These are phyloP conservation scores for Trichoderma hamatum DNA, from an alignment of 2,329 filamentous ascomycete species.

Conservation along the genomic window DNA sequence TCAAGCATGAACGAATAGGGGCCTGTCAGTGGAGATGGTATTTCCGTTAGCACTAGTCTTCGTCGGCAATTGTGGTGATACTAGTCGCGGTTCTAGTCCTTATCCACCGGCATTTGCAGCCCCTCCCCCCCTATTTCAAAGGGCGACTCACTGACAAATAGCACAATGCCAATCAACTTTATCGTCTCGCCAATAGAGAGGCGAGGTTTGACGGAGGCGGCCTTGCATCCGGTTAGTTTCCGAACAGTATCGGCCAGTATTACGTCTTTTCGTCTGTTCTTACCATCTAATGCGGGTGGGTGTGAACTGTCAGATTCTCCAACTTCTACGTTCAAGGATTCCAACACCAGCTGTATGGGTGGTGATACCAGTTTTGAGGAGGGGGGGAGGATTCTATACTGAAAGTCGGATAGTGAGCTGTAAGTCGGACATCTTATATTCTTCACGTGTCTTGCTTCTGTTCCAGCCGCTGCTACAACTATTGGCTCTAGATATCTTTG, in stretches of 20 bases:
- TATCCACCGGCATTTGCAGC: background rate
- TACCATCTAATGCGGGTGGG: background rate
- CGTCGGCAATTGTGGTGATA: background rate
- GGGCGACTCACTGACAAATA: constrained; percentile 28
- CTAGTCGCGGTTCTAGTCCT: background rate
- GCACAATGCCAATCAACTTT: constrained; percentile 25
- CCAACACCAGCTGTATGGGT: background rate
- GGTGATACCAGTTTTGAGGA: background rate
- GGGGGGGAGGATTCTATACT: background rate
- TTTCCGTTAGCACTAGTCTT: background rate
- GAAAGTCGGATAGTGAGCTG: background rate
- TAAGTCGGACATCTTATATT: background rate
- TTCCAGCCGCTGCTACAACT: background rate
- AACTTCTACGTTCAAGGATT: background rate
- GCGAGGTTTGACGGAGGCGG: constrained; percentile 28
- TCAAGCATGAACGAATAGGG: constrained; percentile 27
- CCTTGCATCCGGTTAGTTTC: background rate
- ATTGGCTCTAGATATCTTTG: background rate
- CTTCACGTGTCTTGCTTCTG: background rate
- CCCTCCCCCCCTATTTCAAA: background rate
- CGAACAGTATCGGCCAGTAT: background rate
- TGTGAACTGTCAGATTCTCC: background rate
- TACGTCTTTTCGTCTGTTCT: background rate
- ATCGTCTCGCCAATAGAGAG: constrained; percentile 31
- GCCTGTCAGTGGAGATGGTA: constrained; percentile 11